Evolutionary conservation across 805 yeast genomes (phyloP), one percentile per base, ranked within the genome.

Genomic region (Lipomyces kockii): DNA sequence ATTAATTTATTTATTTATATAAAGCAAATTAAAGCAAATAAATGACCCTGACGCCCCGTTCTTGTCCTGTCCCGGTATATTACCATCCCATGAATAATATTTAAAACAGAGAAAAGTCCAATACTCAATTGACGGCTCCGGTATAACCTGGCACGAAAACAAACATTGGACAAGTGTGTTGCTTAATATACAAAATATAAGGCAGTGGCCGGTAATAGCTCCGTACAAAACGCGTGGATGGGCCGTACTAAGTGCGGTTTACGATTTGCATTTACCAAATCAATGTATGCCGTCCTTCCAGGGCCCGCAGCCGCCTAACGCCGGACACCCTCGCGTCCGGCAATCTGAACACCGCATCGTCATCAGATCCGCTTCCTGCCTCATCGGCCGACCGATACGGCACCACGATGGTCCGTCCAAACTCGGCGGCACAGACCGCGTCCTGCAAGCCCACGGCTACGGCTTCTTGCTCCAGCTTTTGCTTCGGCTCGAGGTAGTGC

Each of bases 371-470:
- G 37, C 35, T 22, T 8, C 29, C 60, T 17, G 60, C 55, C 25
- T 52, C 57, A 14, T 46, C 57, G 8, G 35, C 27, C 39, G 63
- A 57, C 17, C 64, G 66, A 29, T 60, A 67, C 9, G 70, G 71
- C 7, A 69, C 49, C 20, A 85, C 82, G 67, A 87, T 78, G 0
- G 97, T 91, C 70, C 84, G 80, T 1, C 98, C 98, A 75, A 90
- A 86, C 61, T 85, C 88, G 0, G 97, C 97, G 17, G 85, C 91
- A 69, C 82, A 78, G 64, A 83, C 86, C 69, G 80, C 78, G 51
- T 81, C 74, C 0, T 72, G 72, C 62, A 78, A 80, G 49, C 77
- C 79, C 20, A 72, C 72, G n/a, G 72, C 56, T 7, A 55, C 58
- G 32, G 63, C 72, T 20, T 55, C 71, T 34, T 60, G 58, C 14